A percentile compares a stretch with the other conserved stretches of the same genome.
Evolutionary conservation across 2,329 filamentous ascomycete genomes (phyloP).

Genomic region (Tolypocladium ophioglossoides): DNA sequence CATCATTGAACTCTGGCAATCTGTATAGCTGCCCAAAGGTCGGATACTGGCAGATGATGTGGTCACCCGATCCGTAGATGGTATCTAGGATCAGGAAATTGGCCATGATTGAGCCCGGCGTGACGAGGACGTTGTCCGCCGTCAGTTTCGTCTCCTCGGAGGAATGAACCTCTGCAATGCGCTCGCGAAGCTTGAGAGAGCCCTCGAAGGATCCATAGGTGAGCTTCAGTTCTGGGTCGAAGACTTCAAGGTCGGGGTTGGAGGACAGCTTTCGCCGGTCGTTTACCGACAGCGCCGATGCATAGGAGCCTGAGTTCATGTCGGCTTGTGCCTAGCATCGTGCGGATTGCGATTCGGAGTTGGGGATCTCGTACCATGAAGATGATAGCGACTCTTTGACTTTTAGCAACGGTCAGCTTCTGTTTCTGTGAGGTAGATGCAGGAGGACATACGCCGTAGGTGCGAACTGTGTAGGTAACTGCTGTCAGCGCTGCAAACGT

Average conservation of each 20-base stretch:
- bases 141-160: neutral
- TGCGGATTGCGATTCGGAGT: too few relatives aligned
- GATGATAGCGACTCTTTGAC: neutral
- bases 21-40: slow-evolving; percentile 74
- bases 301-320: neutral
- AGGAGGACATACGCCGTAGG: neutral
- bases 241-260: neutral
- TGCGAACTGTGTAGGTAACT: neutral
- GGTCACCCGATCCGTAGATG: slow-evolving; percentile 48
- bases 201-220: neutral
- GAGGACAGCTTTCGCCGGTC: neutral
- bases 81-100: slow-evolving; percentile 66
- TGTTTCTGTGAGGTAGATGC: neutral
- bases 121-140: slow-evolving; percentile 57
- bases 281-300: neutral
- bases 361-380: neutral
- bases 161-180: slow-evolving; percentile 3
- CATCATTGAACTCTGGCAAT: slow-evolving; percentile 61
- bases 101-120: slow-evolving; percentile 65
- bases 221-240: neutral
- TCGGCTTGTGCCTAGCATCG: neutral
- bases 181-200: neutral
- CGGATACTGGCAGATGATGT: slow-evolving; percentile 74
- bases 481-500: too few relatives aligned
- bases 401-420: neutral